phyloP scores from a whole-genome alignment of 495 filamentous ascomycete species.

The Aspergillus homomorphus region DNA sequence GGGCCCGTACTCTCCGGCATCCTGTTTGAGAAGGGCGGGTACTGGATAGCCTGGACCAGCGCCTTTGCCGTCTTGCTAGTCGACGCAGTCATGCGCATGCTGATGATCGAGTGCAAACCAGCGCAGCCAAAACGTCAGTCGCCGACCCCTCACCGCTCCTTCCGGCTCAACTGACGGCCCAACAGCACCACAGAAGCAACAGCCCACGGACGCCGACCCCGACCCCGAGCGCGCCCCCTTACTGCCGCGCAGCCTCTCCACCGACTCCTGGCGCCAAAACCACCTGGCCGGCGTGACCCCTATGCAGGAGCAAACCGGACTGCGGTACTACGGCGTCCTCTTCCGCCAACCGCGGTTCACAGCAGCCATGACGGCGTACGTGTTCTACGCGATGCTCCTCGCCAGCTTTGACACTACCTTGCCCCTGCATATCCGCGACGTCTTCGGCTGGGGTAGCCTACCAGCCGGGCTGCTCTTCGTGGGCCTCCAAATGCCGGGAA shows the following conservation, averaged over 20 bases:
- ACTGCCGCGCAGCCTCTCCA: not conserved
- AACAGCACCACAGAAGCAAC: not conserved
- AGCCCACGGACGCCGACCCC: not conserved
- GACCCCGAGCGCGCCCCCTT: not conserved
- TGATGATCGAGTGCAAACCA: slow-evolving; percentile 28
- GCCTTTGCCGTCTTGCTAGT: slow-evolving; percentile 20
- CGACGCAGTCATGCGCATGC: slow-evolving; percentile 31
- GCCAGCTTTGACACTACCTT: slow-evolving; percentile 32
- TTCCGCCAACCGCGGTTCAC: slow-evolving; percentile 23
- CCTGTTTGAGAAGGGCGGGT: slow-evolving; percentile 26
- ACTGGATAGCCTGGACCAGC: slow-evolving; percentile 31
- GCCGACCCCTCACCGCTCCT: not conserved
- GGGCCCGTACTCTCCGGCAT: slow-evolving; percentile 26
- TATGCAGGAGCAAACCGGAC: slow-evolving; percentile 10
- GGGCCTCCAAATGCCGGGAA: slow-evolving; percentile 26
- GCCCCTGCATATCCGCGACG: slow-evolving; percentile 26
- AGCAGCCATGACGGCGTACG: slow-evolving; percentile 20
- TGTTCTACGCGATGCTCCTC: slow-evolving; percentile 20
- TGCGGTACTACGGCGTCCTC: slow-evolving; percentile 24
- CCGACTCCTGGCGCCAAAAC: not conserved
- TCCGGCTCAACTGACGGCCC: not conserved
- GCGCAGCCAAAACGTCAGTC: not conserved
- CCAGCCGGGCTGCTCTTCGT: slow-evolving; percentile 29
- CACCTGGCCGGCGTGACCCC: not conserved
- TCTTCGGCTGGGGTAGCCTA: slow-evolving; percentile 32